Percentiles rank a stretch among this genome's conserved stretches.
phyloP scores from a whole-genome alignment of 768 basidiomycete species.

The Amanita rubescens region DNA sequence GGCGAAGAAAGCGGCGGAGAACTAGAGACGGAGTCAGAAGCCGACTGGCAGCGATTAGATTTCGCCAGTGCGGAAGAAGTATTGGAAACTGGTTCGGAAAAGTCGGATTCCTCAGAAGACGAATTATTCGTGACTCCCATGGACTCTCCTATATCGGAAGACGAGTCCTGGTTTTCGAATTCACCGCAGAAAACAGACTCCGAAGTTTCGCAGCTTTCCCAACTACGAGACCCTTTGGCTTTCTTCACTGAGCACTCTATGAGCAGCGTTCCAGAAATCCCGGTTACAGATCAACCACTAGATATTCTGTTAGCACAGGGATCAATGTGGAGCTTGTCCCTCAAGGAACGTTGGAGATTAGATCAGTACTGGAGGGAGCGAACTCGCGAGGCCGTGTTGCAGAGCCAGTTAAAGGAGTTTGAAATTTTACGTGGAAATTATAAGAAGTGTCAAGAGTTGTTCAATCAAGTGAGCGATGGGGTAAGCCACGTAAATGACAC shows the following conservation, averaged over 20 bases:
- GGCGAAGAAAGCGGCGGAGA: too few species aligned
- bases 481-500: slow-evolving; percentile 24
- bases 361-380: slow-evolving; percentile 40
- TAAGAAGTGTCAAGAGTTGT: slow-evolving; percentile 25
- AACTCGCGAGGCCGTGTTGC: slow-evolving; percentile 23
- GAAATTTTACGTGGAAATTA: slow-evolving; percentile 25
- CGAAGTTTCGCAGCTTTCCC: not conserved
- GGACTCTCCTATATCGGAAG: too few species aligned
- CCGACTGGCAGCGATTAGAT: slow-evolving; percentile 4
- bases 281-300: slow-evolving; percentile 28
- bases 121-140: not conserved
- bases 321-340: slow-evolving; percentile 49
- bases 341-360: slow-evolving; percentile 37
- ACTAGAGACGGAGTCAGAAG: not conserved
- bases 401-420: slow-evolving; percentile 32
- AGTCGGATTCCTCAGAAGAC: not conserved
- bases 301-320: slow-evolving; percentile 26
- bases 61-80: not conserved
- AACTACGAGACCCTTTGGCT: slow-evolving; percentile 5
- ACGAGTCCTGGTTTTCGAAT: too few species aligned
- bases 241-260: slow-evolving; percentile 36
- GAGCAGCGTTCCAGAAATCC: slow-evolving; percentile 28
- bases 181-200: too few species aligned
- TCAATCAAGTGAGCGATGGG: slow-evolving; percentile 46
- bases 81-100: not conserved